phyloP scores from a whole-genome alignment of 176 grass and related monocot species.

The Puya raimondii region DNA sequence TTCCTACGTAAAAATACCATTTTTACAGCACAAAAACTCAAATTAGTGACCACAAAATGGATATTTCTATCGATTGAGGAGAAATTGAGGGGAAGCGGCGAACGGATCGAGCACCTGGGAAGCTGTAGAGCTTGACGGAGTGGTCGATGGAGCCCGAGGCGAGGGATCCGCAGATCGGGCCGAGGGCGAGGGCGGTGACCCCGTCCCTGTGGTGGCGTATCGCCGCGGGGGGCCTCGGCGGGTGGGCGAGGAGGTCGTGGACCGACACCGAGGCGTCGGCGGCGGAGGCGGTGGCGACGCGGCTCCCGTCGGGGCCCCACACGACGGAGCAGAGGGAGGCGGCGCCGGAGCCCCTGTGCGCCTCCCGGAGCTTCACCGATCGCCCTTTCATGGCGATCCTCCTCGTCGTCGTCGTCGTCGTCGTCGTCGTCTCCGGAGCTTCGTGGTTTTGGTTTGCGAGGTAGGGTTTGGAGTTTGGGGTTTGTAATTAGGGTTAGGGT shows the following conservation, averaged over 20 bases:
- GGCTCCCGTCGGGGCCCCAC: slow-evolving; percentile 41
- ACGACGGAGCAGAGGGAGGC: slow-evolving; percentile 52
- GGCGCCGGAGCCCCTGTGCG: slow-evolving; percentile 42
- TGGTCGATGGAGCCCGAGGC: slow-evolving; percentile 80
- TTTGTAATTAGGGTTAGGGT: background rate
- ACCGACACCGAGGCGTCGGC: slow-evolving; percentile 50
- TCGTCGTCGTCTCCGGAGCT: background rate
- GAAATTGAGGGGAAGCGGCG: background rate
- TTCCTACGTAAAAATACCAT: too few relatives aligned
- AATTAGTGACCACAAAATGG: background rate
- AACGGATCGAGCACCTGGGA: slow-evolving; percentile 45
- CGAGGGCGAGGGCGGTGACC: slow-evolving; percentile 71
- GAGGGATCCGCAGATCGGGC: slow-evolving; percentile 40
- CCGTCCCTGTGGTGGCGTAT: slow-evolving; percentile 76
- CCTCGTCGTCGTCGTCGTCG: background rate
- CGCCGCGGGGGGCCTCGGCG: slow-evolving; percentile 11
- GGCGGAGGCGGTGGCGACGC: slow-evolving; percentile 62
- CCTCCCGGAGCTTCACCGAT: slow-evolving; percentile 74
- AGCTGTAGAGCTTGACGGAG: slow-evolving; percentile 80
- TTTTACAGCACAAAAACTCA: too few relatives aligned
- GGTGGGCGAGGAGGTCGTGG: slow-evolving; percentile 41
- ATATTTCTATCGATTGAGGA: too few relatives aligned
- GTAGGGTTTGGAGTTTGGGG: background rate
- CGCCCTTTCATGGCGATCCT: slow-evolving; percentile 47
- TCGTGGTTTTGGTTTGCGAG: background rate